These are phyloP conservation scores for Sechiopsis laciniata DNA, from an alignment of 306 rosid genomes.

Conservation along the genomic window DNA sequence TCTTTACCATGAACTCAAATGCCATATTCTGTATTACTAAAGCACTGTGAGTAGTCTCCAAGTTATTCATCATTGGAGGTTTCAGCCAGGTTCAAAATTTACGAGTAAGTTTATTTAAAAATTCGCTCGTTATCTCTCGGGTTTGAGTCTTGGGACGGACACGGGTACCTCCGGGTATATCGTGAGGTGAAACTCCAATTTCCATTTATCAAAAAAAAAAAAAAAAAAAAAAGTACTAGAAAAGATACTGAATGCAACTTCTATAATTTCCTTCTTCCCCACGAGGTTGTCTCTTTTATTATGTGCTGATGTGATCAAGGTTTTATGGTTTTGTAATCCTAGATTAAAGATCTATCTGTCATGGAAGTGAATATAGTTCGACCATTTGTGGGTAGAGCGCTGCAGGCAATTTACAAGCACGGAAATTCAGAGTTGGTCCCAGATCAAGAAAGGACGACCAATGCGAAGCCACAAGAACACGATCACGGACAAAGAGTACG, in stretches of 20 bases:
- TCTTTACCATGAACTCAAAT: neutral
- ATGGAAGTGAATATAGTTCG: constrained; percentile 98
- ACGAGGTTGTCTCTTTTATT: neutral
- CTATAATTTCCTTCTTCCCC: neutral
- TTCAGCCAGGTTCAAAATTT: too few species aligned
- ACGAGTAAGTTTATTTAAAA: too few species aligned
- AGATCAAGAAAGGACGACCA: constrained; percentile 67
- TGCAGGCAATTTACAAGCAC: constrained; percentile 83
- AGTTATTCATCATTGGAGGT: too few species aligned
- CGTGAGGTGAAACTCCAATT: too few species aligned
- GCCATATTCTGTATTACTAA: too few species aligned
- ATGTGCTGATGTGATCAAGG: constrained; percentile 20
- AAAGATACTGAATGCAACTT: too few species aligned
- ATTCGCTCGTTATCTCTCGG: too few species aligned
- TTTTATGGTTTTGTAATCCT: constrained; percentile 26
- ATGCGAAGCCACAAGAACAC: constrained; percentile 53
- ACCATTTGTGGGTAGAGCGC: constrained; percentile 84
- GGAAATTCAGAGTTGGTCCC: constrained; percentile 82
- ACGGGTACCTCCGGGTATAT: too few species aligned
- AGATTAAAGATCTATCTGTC: constrained; percentile 85
- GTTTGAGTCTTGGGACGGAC: too few species aligned
- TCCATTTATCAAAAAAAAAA: too few species aligned
- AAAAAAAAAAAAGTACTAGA: too few species aligned
- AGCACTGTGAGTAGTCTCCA: too few species aligned
- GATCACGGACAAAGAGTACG: constrained; percentile 72